Evolutionary conservation across 2,329 filamentous ascomycete species (phyloP).

Genomic region (Sporothrix pallida): DNA sequence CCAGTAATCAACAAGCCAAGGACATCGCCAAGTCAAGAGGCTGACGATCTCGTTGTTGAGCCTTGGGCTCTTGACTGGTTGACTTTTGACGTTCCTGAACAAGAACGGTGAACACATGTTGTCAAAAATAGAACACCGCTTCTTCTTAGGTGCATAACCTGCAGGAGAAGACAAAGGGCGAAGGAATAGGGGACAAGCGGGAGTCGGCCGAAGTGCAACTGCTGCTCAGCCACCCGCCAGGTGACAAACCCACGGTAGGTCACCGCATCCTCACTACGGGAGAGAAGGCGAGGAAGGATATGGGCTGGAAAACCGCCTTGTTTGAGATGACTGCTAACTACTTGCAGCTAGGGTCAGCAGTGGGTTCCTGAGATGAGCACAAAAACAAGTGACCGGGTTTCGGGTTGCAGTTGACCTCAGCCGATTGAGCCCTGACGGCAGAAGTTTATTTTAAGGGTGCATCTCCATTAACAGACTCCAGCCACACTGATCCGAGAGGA

Average conservation of each 20-base stretch:
- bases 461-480: background rate
- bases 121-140: conserved; percentile 19
- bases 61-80: background rate
- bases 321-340: background rate
- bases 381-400: conserved; percentile 18
- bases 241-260: background rate
- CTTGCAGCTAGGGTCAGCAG: background rate
- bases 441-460: conserved; percentile 12
- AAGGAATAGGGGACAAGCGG: background rate
- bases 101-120: background rate
- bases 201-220: background rate
- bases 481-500: background rate
- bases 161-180: background rate
- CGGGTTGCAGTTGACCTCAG: conserved; percentile 16
- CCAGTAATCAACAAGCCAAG: background rate
- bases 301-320: conserved; percentile 20
- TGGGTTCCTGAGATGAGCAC: background rate
- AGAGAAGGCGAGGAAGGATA: background rate
- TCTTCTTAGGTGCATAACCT: background rate
- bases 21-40: conserved; percentile 5
- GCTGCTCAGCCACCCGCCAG: conserved; percentile 15
- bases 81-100: background rate
- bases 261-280: background rate
- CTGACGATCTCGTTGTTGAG: background rate
- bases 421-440: conserved; percentile 4